Evolutionary conservation across 192 early-diverging fungal species (phyloP).

Genomic region (Pilobolus umbonatus): DNA sequence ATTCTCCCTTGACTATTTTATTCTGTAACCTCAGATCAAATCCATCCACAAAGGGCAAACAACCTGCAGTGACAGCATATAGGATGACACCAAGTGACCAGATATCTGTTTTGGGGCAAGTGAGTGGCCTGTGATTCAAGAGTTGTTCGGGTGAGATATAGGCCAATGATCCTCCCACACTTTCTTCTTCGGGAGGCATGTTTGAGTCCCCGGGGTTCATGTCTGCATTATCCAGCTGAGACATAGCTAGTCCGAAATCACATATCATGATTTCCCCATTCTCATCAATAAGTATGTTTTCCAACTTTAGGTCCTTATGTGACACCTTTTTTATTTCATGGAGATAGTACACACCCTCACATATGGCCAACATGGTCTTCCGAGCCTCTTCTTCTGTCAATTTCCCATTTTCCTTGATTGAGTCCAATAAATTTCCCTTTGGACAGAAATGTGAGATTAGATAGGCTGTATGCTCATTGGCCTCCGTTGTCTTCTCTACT

Average conservation of each 20-base stretch:
- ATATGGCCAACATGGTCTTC: slow-evolving; percentile 71
- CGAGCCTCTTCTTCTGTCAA: slow-evolving; percentile 50
- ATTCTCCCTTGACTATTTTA: slow-evolving; percentile 64
- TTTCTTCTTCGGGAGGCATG: slow-evolving; percentile 1
- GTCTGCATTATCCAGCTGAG: slow-evolving; percentile 28
- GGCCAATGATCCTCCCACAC: slow-evolving; percentile 61
- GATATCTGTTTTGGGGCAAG: slow-evolving; percentile 58
- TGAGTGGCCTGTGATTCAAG: slow-evolving; percentile 29
- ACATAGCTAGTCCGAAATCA: slow-evolving; percentile 81
- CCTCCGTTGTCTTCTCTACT: slow-evolving; percentile 58
- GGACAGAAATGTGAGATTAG: slow-evolving; percentile 65
- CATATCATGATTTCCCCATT: slow-evolving; percentile 68
- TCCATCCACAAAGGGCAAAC: slow-evolving; percentile 71
- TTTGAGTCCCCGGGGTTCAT: slow-evolving; percentile 15
- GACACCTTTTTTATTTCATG: slow-evolving; percentile 58
- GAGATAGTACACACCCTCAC: slow-evolving; percentile 69
- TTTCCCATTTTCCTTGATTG: slow-evolving; percentile 34
- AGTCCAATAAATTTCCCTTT: slow-evolving; percentile 58
- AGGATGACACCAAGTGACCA: slow-evolving; percentile 76
- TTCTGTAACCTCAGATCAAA: slow-evolving; percentile 66
- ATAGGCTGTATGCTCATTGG: slow-evolving; percentile 59
- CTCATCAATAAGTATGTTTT: slow-evolving; percentile 78
- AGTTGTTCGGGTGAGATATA: slow-evolving; percentile 72
- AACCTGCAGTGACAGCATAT: slow-evolving; percentile 61
- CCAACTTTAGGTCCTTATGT: slow-evolving; percentile 91